Base-by-base conservation (phyloP, 345 rosid genomes). In the Barbarea vulgaris region DNA sequence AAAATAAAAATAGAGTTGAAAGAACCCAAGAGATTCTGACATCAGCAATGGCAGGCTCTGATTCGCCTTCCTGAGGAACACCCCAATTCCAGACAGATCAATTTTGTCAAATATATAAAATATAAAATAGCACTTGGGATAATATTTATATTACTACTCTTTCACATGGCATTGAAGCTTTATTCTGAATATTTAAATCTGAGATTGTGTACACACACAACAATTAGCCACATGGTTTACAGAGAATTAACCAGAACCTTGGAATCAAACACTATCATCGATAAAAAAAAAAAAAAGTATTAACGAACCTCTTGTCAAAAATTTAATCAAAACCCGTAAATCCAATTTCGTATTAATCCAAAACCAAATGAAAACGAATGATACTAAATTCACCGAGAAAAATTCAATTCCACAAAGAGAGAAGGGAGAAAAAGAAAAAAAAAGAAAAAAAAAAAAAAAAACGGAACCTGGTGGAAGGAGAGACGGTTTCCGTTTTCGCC, bases 391-490 rank as follows among this genome's bases (percentile, higher is more conserved):
- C 41, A 15, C 7, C 25, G 17, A 24, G 17, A 54, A 19, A 53
- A 53, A 25, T 0, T 28, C 30, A 28, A 6, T 34, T 52, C 56
- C 2, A 64, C 2, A 11, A 15, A 28, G 58, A 74, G 33, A 31
- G 31, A 57, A 8, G 25, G 25, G 25, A 24, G 25, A 46, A 33
- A 14, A 42, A 30, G 7, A 12, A 30, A n/a, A n/a, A n/a, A n/a
- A n/a, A n/a, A n/a, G n/a, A n/a, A n/a, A n/a, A n/a, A n/a, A n/a
- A n/a, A n/a, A n/a, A 6, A 22, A 7, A 13, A 14, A 5, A 21
- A 73, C 2, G 10, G 36, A 72, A 92, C 97, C 99, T 87, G 75
- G 75, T 76, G 84, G 64, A 92, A 92, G 54, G 87, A 78, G 75
- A 95, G 89, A 62, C 82, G 86, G 19, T 67, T 34, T 64, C 83